Percentiles rank a stretch among this genome's conserved stretches.
Evolutionary conservation across 2,329 filamentous ascomycete genomes (phyloP).

Genomic region (Aspergillus neotritici): DNA sequence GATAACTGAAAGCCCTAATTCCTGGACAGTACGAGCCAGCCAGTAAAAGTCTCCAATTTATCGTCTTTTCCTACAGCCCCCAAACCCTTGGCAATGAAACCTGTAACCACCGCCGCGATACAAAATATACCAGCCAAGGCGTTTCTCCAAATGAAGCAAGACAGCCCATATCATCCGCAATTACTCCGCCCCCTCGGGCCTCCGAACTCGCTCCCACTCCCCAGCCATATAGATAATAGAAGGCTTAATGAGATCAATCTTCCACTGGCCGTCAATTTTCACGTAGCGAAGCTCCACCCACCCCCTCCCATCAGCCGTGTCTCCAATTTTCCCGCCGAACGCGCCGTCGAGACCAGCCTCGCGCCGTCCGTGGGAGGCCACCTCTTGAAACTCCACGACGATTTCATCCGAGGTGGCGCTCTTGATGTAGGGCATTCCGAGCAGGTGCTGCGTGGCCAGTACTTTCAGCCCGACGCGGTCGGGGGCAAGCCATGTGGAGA

Average conservation of each 20-base stretch:
- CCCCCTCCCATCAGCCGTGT: neutral
- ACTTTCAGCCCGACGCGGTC: neutral
- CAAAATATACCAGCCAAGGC: too few species aligned
- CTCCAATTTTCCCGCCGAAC: neutral
- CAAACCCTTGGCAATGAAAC: too few species aligned
- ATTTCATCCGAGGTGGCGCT: slow-evolving; percentile 16
- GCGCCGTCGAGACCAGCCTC: neutral
- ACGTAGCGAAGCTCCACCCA: neutral
- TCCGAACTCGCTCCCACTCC: neutral
- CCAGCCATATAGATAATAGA: neutral
- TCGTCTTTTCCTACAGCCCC: too few species aligned
- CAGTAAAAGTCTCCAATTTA: too few species aligned
- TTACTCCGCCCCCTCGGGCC: too few species aligned
- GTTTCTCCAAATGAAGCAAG: too few species aligned
- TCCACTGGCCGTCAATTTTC: neutral
- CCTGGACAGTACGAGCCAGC: too few species aligned
- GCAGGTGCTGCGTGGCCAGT: slow-evolving; percentile 19
- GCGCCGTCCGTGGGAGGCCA: slow-evolving; percentile 18
- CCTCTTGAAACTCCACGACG: slow-evolving; percentile 22
- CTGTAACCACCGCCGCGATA: too few species aligned
- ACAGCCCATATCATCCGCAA: too few species aligned
- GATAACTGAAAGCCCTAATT: too few species aligned
- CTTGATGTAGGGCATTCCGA: slow-evolving; percentile 20
- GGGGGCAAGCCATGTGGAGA: neutral
- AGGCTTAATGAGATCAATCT: neutral